Base-by-base conservation (phyloP, 2,329 filamentous ascomycete genomes). In the Pseudogymnoascus sp. region DNA sequence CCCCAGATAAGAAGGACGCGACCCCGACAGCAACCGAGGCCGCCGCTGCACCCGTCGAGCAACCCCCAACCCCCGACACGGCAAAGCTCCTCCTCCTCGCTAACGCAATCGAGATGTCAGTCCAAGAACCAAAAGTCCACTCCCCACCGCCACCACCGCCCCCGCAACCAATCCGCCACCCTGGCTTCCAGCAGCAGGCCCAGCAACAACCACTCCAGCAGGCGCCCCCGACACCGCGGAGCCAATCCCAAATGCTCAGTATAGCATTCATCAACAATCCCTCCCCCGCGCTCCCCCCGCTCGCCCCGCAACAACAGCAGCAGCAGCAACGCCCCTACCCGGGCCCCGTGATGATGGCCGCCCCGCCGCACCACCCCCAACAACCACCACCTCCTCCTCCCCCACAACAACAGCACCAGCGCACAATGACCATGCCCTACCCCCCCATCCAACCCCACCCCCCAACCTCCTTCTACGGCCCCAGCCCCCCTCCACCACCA, bases 241-340 rank as follows among this genome's bases (percentile, higher is more conserved):
- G n/a, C 28, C 47, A 31, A 28, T 3, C 19, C 21, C 47, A 53
- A 53, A 26, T 53, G 28, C 47, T 31, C 28, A 26, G 28, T 2
- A 26, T 53, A 26, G 21, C 47, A 53, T 53, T 53, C 47, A 53
- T 53, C 47, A 53, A 53, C 47, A 53, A 53, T 19, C 47, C 47
- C 47, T 26, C 19, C 21, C 21, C 47, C 13, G 47, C 36, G 15
- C 36, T 19, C 3, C 36, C 36, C 6, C 47, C 21, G 9, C 21
- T 53, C 6, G 47, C 47, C 11, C 47, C 47, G 23, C 47, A 53
- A 26, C 10, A 6, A 8, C 44, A 23, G 23, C 47, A 53, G 13
- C 10, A 6, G 7, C 44, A 23, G 21, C 47, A 53, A n/a, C 47
- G 28, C 9, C 47, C 23, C 47, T 53, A 26, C 28, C 23, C 23